Conservation (phyloP, 805 yeast genomes). For the Lachancea mirantina region DNA sequence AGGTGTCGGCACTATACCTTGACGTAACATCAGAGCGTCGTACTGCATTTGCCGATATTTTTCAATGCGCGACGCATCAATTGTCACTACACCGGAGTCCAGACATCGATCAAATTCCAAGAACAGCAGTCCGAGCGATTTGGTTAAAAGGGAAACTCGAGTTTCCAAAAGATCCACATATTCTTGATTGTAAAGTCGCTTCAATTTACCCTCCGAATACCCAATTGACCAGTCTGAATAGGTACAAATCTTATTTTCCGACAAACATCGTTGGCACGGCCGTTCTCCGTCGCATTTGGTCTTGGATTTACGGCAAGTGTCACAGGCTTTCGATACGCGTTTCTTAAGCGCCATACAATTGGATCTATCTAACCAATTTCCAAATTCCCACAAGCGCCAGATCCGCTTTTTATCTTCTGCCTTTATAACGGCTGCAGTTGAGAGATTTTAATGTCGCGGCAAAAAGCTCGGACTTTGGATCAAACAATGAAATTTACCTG, state of each 20-base stretch:
- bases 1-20: not conserved
- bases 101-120: slow-evolving; percentile 10
- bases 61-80: slow-evolving; percentile 3
- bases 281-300: slow-evolving; percentile 42
- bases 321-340: slow-evolving; percentile 39
- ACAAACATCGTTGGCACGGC: slow-evolving; percentile 44
- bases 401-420: too few relatives aligned
- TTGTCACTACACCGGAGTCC: slow-evolving; percentile 1
- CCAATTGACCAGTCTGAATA: slow-evolving; percentile 47
- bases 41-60: slow-evolving; percentile 2
- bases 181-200: slow-evolving; percentile 10
- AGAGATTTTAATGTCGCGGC: not conserved
- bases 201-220: slow-evolving; percentile 28
- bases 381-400: too few relatives aligned
- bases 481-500: not conserved
- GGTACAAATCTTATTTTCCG: slow-evolving; percentile 51
- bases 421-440: slow-evolving; percentile 2
- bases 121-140: slow-evolving; percentile 30
- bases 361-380: too few relatives aligned
- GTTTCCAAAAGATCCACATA: slow-evolving; percentile 46
- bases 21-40: slow-evolving; percentile 3
- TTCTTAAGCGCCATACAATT: slow-evolving; percentile 20
- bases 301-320: slow-evolving; percentile 39
- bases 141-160: slow-evolving; percentile 41
- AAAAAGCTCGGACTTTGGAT: not conserved